Conservation (phyloP, 116 monocot genomes). For the Posidonia oceanica region DNA sequence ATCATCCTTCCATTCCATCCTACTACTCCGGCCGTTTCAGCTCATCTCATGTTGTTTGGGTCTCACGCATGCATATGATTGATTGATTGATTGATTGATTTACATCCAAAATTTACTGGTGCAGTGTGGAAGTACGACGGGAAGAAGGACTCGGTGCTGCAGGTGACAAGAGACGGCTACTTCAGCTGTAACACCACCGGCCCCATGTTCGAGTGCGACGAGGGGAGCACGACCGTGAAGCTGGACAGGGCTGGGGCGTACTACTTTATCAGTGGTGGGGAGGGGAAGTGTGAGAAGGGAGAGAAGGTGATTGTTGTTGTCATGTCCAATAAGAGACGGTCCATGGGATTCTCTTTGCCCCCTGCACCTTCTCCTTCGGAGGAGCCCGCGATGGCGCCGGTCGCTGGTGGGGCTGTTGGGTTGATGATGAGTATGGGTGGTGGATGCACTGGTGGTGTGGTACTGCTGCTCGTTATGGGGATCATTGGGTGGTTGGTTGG, state of each 20-base stretch:
- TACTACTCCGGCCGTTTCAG: too few species aligned
- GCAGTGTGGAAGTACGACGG: constrained; percentile 53
- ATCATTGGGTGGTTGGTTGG: neutral
- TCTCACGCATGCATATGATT: neutral
- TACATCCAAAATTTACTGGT: neutral
- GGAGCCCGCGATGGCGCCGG: neutral
- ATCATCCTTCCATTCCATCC: neutral
- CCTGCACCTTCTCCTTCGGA: constrained; percentile 13
- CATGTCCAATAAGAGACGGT: constrained; percentile 8
- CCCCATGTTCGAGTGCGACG: constrained; percentile 27
- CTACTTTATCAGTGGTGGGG: constrained; percentile 50
- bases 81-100: too few species aligned
- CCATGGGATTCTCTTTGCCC: neutral
- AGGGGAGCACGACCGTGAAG: constrained; percentile 25
- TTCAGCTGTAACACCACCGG: constrained; percentile 40
- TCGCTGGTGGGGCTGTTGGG: neutral
- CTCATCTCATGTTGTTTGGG: neutral
- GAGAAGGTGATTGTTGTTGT: constrained; percentile 58
- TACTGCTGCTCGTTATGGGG: neutral
- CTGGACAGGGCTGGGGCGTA: constrained; percentile 29
- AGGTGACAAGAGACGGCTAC: constrained; percentile 50
- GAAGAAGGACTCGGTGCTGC: constrained; percentile 47
- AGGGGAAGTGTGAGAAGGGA: constrained; percentile 51
- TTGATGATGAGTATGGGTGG: neutral
- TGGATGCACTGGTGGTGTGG: neutral